Percentiles rank a stretch among this genome's conserved stretches.
Conservation (phyloP, 176 grass and related monocot species). For the Avena atlantica region DNA sequence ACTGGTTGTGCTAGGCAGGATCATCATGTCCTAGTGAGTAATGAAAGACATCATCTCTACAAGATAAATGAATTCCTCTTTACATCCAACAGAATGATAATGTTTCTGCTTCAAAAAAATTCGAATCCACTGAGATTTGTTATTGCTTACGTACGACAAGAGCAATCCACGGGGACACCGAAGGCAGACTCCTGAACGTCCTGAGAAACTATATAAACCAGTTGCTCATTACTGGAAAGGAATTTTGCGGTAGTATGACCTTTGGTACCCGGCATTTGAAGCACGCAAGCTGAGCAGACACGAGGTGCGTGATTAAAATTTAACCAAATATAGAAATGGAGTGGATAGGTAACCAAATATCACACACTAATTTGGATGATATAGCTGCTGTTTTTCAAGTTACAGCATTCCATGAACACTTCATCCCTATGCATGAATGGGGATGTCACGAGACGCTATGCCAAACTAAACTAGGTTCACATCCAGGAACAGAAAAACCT, state of each 20-base stretch:
- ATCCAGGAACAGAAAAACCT: conserved; percentile 39
- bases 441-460: conserved; percentile 45
- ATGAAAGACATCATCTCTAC: background rate
- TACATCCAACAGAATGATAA: background rate
- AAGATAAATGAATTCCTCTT: background rate
- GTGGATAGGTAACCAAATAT: background rate
- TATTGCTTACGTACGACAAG: background rate
- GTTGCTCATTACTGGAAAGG: background rate
- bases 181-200: background rate
- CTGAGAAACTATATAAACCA: background rate
- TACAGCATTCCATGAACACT: background rate
- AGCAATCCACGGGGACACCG: background rate
- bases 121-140: background rate
- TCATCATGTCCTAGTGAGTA: background rate
- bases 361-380: background rate
- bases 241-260: background rate
- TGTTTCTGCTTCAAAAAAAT: background rate
- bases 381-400: conserved; percentile 31
- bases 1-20: background rate
- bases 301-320: background rate
- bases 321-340: background rate
- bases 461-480: conserved; percentile 42
- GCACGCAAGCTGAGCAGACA: background rate
- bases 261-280: background rate
- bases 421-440: conserved; percentile 13